phyloP scores from a whole-genome alignment of 305 asterid species.

The Caryopteris hybrid region DNA sequence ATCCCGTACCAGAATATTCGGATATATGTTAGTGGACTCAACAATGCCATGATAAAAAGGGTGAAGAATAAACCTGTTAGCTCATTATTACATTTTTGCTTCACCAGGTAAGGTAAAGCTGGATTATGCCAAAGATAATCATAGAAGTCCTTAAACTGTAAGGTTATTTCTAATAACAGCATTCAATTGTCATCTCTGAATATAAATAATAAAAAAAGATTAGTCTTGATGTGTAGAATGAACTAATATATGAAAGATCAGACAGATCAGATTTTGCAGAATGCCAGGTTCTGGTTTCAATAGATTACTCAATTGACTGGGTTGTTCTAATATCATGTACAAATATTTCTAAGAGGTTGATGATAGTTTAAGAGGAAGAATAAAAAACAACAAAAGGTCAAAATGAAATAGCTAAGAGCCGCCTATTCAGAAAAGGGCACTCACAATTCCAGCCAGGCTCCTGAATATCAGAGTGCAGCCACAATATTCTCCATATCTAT shows the following conservation, averaged over 20 bases:
- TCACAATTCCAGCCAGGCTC: constrained; percentile 53
- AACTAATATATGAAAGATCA: not conserved
- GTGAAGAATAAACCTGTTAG: not conserved
- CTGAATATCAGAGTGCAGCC: constrained; percentile 56
- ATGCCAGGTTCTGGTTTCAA: not conserved
- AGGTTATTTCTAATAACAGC: not conserved
- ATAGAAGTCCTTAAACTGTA: not conserved
- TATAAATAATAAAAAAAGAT: not conserved
- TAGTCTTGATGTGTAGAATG: not conserved
- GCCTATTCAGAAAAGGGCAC: constrained; percentile 59
- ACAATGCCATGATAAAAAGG: constrained; percentile 7
- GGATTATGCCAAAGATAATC: not conserved
- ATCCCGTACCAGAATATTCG: constrained; percentile 3
- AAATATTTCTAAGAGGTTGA: not conserved
- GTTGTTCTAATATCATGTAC: not conserved
- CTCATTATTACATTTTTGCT: constrained; percentile 12
- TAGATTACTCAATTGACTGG: not conserved
- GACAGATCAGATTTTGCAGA: not conserved
- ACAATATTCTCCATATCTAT: constrained; percentile 47
- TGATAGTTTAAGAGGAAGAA: not conserved
- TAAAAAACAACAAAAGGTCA: not conserved
- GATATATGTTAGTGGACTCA: constrained; percentile 13
- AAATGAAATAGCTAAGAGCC: constrained; percentile 9
- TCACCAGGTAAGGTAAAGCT: constrained; percentile 19
- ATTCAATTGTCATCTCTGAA: not conserved